Conservation (phyloP, 202 grass and related monocot genomes). For the Digitaria exilis region DNA sequence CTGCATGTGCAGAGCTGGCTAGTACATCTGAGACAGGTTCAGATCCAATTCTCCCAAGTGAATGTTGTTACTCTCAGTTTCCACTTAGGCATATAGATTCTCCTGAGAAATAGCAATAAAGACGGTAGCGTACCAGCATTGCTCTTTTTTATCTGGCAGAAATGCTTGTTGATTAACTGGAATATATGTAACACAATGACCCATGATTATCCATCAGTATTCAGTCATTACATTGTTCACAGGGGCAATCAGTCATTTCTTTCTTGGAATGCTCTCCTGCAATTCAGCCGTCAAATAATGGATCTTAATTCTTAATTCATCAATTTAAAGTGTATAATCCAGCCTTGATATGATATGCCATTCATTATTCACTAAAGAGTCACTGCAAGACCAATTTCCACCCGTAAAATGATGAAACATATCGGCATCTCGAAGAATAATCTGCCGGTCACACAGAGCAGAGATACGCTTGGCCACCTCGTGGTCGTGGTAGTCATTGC, state of each 20-base stretch:
- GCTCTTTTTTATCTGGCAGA: too few relatives aligned
- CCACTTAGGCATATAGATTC: neutral
- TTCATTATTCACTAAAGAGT: conserved; percentile 59
- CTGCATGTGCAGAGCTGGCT: conserved; percentile 54
- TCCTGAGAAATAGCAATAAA: too few relatives aligned
- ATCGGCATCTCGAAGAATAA: conserved; percentile 59
- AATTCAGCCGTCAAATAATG: neutral
- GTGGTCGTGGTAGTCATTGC: conserved; percentile 86
- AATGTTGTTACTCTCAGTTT: neutral
- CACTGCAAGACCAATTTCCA: conserved; percentile 79
- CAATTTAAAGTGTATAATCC: neutral
- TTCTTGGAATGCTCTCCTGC: neutral
- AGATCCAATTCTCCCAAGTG: conserved; percentile 15
- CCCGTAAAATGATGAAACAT: conserved; percentile 76
- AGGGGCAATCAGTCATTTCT: neutral
- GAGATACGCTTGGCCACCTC: conserved; percentile 66
- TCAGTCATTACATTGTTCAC: neutral
- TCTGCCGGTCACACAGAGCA: conserved; percentile 37
- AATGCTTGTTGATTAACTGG: too few relatives aligned
- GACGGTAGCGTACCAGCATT: too few relatives aligned
- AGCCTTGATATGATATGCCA: neutral
- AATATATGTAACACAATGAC: neutral
- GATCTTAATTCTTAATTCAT: neutral
- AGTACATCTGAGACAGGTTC: conserved; percentile 45
- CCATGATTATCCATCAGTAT: neutral